Evolutionary conservation across 371 early-diverging fungal genomes (phyloP), one percentile per base, ranked within the genome.

Genomic region (Phascolomyces articulosus): DNA sequence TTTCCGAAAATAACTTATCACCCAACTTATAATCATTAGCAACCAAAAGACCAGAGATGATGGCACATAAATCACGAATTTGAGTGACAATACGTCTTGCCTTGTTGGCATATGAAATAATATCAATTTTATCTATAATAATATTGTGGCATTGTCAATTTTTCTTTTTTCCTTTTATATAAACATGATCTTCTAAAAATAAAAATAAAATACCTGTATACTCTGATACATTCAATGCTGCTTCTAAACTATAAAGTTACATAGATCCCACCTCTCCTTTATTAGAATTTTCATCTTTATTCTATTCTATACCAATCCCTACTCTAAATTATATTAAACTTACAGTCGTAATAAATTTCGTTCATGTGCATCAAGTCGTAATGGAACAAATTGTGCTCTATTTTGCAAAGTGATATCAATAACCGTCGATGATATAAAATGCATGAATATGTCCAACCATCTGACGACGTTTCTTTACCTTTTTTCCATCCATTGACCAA

Each of bases 41-140:
- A 31, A 91, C 85, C 60, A 95, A 86, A 15, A 98, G 87, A 13
- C 98, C 98, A 18, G 93, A 90, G 27, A 98, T 80, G 59, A 97
- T 95, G 11, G 92, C 87, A 67, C 98, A 98, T 26, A 98, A 75
- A 66, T 98, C 97, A 60, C 87, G 89, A 75, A 98, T 97, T 73
- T 98, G 98, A 40, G 82, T 82, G 3, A 98, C 94, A 49, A 97
- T 96, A 24, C 98, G 89, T 73, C 89, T 91, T 21, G 89, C 68
- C 73, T 95, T 96, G 84, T 85, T 93, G 53, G 89, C 82, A 72
- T 93, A 92, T 6, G 89, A 82, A 28, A 96, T 75, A 51, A 97
- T 89, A 71, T 98, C 98, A 58, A 98, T 90, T 67, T 93, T 93
- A 81, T 98, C 98, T 78, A 54, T 47, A 38, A 10, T 54, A 38